Evolutionary conservation across 306 rosid genomes (phyloP).

Genomic region (Pachyrhizus erosus): DNA sequence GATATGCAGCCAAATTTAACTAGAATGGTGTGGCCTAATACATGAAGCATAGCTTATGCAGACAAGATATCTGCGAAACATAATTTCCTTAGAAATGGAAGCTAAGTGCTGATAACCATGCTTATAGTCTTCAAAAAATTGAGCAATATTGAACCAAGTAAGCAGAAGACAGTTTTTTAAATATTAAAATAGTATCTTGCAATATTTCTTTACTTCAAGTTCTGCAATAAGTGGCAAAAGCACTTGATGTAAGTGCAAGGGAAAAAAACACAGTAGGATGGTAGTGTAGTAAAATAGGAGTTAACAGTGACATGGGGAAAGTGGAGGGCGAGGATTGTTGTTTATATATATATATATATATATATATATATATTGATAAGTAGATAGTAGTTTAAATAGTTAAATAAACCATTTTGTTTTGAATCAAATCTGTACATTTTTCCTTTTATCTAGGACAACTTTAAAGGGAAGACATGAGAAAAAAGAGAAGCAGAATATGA

Average conservation of each 20-base stretch:
- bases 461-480: too few relatives aligned
- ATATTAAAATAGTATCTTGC: background rate
- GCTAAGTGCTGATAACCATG: background rate
- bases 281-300: background rate
- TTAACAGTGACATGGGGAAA: too few relatives aligned
- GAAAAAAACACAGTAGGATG: background rate
- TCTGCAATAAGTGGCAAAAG: background rate
- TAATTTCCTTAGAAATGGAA: background rate
- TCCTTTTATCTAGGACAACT: too few relatives aligned
- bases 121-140: background rate
- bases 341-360: too few relatives aligned
- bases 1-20: conserved; percentile 25
- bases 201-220: too few relatives aligned
- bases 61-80: conserved; percentile 12
- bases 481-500: too few relatives aligned
- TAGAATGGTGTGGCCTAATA: background rate
- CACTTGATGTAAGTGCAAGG: background rate
- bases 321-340: too few relatives aligned
- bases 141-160: background rate
- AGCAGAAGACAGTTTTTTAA: background rate
- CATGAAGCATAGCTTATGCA: conserved; percentile 12
- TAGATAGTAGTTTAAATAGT: too few relatives aligned
- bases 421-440: too few relatives aligned
- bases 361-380: too few relatives aligned
- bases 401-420: too few relatives aligned